These are phyloP conservation scores for Erodium trifolium DNA, from an alignment of 441 rosid species.

Conservation along the genomic window DNA sequence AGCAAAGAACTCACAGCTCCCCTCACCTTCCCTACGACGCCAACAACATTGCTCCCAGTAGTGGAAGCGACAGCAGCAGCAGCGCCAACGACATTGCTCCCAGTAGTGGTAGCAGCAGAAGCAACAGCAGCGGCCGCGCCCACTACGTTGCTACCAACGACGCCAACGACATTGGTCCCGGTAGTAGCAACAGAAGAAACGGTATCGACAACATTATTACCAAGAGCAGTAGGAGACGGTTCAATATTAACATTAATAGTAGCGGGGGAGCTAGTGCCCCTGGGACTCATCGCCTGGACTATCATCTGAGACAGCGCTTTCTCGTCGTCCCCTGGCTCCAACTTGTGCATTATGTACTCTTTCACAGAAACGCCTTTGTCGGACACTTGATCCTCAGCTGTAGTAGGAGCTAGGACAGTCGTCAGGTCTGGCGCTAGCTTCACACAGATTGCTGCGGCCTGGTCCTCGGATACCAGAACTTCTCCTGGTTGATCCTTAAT, in stretches of 20 bases:
- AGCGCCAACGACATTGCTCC: too few relatives aligned
- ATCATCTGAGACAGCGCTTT: conserved; percentile 65
- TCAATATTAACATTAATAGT: background rate
- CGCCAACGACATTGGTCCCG: too few relatives aligned
- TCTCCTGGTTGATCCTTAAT: background rate
- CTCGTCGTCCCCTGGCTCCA: conserved; percentile 80
- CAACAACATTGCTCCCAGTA: too few relatives aligned
- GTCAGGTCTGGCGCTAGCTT: background rate
- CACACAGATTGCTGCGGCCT: background rate
- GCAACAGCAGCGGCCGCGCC: too few relatives aligned
- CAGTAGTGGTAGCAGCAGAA: too few relatives aligned
- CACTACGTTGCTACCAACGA: too few relatives aligned
- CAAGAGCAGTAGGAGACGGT: background rate
- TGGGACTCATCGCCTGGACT: conserved; percentile 43
- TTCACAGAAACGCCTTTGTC: conserved; percentile 81
- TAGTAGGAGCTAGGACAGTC: background rate
- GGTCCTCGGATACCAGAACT: background rate
- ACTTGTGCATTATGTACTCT: conserved; percentile 54
- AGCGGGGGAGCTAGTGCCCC: background rate
- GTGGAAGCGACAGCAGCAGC: too few relatives aligned
- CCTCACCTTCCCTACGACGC: background rate
- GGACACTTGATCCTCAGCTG: conserved; percentile 18
- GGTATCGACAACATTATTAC: too few relatives aligned
- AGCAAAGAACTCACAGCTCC: background rate
- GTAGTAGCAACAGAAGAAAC: too few relatives aligned